phyloP scores from a whole-genome alignment of 495 filamentous ascomycete genomes.

The Aspergillus nidulans region DNA sequence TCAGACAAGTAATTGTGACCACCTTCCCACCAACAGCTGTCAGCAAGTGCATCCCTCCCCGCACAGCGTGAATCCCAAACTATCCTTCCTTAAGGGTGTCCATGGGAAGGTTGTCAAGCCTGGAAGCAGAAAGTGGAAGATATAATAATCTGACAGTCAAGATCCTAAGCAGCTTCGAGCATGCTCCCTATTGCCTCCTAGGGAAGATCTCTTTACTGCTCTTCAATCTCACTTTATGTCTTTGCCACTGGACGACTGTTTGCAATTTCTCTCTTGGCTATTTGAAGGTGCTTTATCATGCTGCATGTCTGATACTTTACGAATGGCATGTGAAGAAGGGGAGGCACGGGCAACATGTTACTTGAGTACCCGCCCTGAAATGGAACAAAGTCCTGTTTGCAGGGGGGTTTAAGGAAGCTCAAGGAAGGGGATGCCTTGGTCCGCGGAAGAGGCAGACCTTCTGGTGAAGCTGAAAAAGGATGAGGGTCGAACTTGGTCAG shows the following conservation, averaged over 20 bases:
- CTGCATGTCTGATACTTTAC: constrained; percentile 10
- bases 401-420: constrained; percentile 7
- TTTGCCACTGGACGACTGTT: constrained; percentile 11
- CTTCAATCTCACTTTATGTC: constrained; percentile 18
- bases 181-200: not conserved
- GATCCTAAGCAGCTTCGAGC: constrained; percentile 11
- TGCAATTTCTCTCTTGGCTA: constrained; percentile 23
- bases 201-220: constrained; percentile 12
- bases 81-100: not conserved
- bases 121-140: constrained; percentile 9
- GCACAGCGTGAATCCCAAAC: not conserved
- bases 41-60: not conserved
- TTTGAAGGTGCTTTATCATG: constrained; percentile 19
- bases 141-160: constrained; percentile 1
- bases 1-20: not conserved
- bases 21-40: not conserved
- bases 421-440: constrained; percentile 18
- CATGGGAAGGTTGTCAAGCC: not conserved
- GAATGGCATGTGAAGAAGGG: constrained; percentile 12
- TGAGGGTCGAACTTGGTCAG: constrained; percentile 18
- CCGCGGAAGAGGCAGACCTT: constrained; percentile 18
- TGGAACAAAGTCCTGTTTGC: not conserved
- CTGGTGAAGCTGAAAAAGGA: constrained; percentile 23
- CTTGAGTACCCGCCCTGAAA: constrained; percentile 2
- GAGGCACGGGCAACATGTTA: not conserved